A percentile compares a stretch with the other conserved stretches of the same genome.
These are phyloP conservation scores for Hypoxylon sp. DNA, from an alignment of 2,329 filamentous ascomycete species.

Conservation along the genomic window DNA sequence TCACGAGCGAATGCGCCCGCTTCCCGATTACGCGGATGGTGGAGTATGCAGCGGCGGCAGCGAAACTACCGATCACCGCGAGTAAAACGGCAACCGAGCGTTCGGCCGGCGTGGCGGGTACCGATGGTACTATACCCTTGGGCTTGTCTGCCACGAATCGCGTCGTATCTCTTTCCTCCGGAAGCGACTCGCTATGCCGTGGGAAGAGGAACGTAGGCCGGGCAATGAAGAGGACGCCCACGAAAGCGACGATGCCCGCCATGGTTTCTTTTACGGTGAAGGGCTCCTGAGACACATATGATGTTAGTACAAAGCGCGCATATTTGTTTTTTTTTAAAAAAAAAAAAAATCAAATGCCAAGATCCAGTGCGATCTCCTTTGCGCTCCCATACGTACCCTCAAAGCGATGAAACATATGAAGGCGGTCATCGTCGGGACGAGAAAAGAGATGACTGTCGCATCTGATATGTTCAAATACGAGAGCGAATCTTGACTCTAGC, in stretches of 20 bases:
- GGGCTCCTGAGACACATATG: slow-evolving; percentile 67
- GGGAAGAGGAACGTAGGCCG: slow-evolving; percentile 71
- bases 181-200: slow-evolving; percentile 21
- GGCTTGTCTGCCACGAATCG: slow-evolving; percentile 32
- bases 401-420: slow-evolving; percentile 71
- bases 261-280: slow-evolving; percentile 78
- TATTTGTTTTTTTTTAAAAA: too few species aligned
- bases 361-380: neutral
- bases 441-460: slow-evolving; percentile 82
- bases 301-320: too few species aligned
- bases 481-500: slow-evolving; percentile 57
- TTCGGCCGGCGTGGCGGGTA: slow-evolving; percentile 65
- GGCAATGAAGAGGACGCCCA: slow-evolving; percentile 81
- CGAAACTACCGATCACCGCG: slow-evolving; percentile 76
- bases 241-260: slow-evolving; percentile 75
- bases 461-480: slow-evolving; percentile 82
- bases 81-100: slow-evolving; percentile 73
- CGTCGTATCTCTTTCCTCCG: slow-evolving; percentile 3
- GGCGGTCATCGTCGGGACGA: slow-evolving; percentile 77
- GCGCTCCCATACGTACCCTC: slow-evolving; percentile 40
- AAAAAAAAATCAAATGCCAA: neutral
- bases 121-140: slow-evolving; percentile 39
- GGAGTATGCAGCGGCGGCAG: slow-evolving; percentile 75
- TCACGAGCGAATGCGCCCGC: slow-evolving; percentile 79
- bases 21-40: slow-evolving; percentile 81